Evolutionary conservation across 2,329 filamentous ascomycete genomes (phyloP).

Genomic region (Grosmannia clavigera): DNA sequence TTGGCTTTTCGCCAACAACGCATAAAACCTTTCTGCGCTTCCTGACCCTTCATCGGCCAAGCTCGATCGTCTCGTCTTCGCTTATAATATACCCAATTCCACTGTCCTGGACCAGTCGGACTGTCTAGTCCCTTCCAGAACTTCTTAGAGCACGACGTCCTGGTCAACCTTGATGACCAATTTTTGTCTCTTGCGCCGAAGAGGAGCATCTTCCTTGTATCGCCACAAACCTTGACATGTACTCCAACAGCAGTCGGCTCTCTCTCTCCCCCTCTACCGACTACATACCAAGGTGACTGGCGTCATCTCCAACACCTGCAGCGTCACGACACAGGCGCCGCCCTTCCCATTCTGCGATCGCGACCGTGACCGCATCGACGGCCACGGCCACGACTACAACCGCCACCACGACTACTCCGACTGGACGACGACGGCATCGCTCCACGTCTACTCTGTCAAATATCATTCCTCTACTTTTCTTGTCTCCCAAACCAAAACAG

Average conservation of each 20-base stretch:
- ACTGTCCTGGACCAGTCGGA: slow-evolving; percentile 21
- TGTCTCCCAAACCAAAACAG: slow-evolving; percentile 10
- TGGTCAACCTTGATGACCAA: slow-evolving; percentile 26
- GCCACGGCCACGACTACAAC: slow-evolving; percentile 12
- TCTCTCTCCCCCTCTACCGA: slow-evolving; percentile 45
- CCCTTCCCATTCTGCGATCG: slow-evolving; percentile 4
- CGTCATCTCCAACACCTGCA: slow-evolving; percentile 30
- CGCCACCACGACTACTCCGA: slow-evolving; percentile 10
- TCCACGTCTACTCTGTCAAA: slow-evolving; percentile 11
- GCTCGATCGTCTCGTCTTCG: slow-evolving; percentile 1
- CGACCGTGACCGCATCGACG: slow-evolving; percentile 13
- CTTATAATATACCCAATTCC: background rate
- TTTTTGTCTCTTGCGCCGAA: slow-evolving; percentile 10
- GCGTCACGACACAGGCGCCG: slow-evolving; percentile 35
- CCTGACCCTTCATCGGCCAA: slow-evolving; percentile 1
- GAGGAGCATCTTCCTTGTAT: slow-evolving; percentile 12
- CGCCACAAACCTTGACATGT: slow-evolving; percentile 39
- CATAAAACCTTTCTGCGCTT: background rate
- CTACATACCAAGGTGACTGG: slow-evolving; percentile 50
- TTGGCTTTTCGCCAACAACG: slow-evolving; percentile 8
- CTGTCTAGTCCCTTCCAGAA: slow-evolving; percentile 26
- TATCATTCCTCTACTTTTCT: slow-evolving; percentile 10
- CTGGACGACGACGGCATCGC: slow-evolving; percentile 11
- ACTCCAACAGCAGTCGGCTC: slow-evolving; percentile 40
- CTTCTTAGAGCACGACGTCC: slow-evolving; percentile 22